Evolutionary conservation across 768 basidiomycete genomes (phyloP).

Genomic region (Mycena galericulata): DNA sequence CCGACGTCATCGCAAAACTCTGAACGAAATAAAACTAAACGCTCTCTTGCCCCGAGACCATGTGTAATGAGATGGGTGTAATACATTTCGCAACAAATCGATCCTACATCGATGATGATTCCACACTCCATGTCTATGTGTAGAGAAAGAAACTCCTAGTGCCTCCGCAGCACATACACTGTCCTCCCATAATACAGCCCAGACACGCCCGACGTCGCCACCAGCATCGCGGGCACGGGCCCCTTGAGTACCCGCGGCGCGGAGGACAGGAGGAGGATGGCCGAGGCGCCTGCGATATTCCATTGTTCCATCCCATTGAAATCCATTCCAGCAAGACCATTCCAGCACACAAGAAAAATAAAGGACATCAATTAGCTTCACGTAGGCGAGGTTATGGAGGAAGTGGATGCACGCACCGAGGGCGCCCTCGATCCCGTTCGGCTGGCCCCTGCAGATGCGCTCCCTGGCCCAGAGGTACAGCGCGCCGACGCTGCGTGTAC

Average conservation of each 20-base stretch:
- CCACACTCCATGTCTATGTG: not conserved
- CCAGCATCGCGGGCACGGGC: slow-evolving; percentile 75
- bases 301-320: too few species aligned
- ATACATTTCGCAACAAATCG: not conserved
- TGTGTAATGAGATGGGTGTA: too few species aligned
- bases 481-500: slow-evolving; percentile 85
- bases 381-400: too few species aligned
- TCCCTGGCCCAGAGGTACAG: slow-evolving; percentile 86
- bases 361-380: too few species aligned
- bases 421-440: slow-evolving; percentile 83
- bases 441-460: slow-evolving; percentile 75
- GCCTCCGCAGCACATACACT: slow-evolving; percentile 52
- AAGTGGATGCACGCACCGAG: slow-evolving; percentile 80
- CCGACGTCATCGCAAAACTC: too few species aligned
- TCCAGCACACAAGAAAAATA: too few species aligned
- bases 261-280: slow-evolving; percentile 79
- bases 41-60: too few species aligned
- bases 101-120: not conserved
- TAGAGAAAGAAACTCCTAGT: not conserved
- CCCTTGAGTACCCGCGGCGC: slow-evolving; percentile 79
- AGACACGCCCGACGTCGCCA: slow-evolving; percentile 69
- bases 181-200: slow-evolving; percentile 78
- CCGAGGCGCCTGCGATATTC: slow-evolving; percentile 71
- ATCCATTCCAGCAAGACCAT: too few species aligned
- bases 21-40: too few species aligned